Evolutionary conservation across 768 basidiomycete genomes (phyloP), one percentile per base, ranked within the genome.

Genomic region (Kwoniella dendrophila): DNA sequence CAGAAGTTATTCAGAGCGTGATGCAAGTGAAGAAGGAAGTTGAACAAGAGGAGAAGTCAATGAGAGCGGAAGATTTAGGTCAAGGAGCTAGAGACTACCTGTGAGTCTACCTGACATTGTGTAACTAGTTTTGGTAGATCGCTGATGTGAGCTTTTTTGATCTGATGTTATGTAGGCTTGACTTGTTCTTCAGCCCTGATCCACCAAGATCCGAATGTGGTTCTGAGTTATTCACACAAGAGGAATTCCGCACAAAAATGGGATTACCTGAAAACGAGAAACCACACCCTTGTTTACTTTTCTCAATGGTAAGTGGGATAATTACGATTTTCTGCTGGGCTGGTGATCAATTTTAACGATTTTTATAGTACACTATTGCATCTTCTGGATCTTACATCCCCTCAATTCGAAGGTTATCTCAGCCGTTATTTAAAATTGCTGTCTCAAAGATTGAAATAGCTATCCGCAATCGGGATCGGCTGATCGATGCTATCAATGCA

Each of bases 231-330:
- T 67, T 63, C 30, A 56, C 53, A n/a, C 60, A 71, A 48, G 60
- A 55, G 14, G 66, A 67, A 43, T 72, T 72, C 54, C 52, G 54
- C 22, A 55, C 64, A 18, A 63, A 62, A 29, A 29, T 64, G 43
- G 12, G 52, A 24, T 45, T 66, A 16, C 62, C 62, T 0, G 49
- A 38, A 5, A 6, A 26, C 14, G 14, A 57, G 20, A 27, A 44
- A 22, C 67, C 69, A 10, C 71, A 73, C 49, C 61, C 71, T 33
- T 65, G 69, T 50, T 56, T 73, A 26, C 20, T 70, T 1, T 73
- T 68, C 52, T 63, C 68, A 4, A 73, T 73, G 63, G 67, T 68
- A 33, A 53, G 65, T 44, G 11, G 6, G 11, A 5, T 18, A 5
- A 11, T 52, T 52, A 8, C 44, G 27, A 26, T 14, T 47, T 44